phyloP scores from a whole-genome alignment of 2,329 filamentous ascomycete species.

The Xylaria sp. region DNA sequence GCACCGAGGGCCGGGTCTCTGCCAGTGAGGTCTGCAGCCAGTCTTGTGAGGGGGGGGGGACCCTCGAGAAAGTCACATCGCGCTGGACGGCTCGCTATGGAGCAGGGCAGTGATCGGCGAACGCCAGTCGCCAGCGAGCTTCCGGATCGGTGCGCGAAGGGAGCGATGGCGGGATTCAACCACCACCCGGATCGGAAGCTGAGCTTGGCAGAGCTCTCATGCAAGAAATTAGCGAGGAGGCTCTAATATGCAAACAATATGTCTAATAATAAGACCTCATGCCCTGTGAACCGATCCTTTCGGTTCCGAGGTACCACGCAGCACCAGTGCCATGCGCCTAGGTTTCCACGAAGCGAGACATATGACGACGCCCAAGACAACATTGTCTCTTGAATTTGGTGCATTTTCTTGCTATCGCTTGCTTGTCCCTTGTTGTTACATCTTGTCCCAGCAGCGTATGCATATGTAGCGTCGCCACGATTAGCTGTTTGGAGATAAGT shows the following conservation, averaged over 20 bases:
- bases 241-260: conserved; percentile 30
- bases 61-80: conserved; percentile 17
- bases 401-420: background rate
- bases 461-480: conserved; percentile 13
- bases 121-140: conserved; percentile 29
- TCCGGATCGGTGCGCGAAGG: conserved; percentile 37
- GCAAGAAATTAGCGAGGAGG: conserved; percentile 33
- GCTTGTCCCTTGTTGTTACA: conserved; percentile 30
- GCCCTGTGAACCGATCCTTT: background rate
- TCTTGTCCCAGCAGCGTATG: conserved; percentile 13
- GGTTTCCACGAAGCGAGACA: conserved; percentile 20
- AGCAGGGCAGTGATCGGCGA: conserved; percentile 23
- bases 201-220: conserved; percentile 11
- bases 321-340: conserved; percentile 9
- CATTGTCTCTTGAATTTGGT: conserved; percentile 7
- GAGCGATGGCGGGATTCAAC: conserved; percentile 11
- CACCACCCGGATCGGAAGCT: conserved; percentile 35
- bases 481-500: conserved; percentile 35
- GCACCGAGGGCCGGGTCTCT: conserved; percentile 28
- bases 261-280: conserved; percentile 32
- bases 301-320: background rate
- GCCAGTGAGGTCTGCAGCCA: background rate
- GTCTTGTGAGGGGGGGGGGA: conserved; percentile 7
- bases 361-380: conserved; percentile 14
- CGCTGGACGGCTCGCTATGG: background rate